Conservation (phyloP, 2,329 filamentous ascomycete genomes). For the Uncinocarpus reesii region DNA sequence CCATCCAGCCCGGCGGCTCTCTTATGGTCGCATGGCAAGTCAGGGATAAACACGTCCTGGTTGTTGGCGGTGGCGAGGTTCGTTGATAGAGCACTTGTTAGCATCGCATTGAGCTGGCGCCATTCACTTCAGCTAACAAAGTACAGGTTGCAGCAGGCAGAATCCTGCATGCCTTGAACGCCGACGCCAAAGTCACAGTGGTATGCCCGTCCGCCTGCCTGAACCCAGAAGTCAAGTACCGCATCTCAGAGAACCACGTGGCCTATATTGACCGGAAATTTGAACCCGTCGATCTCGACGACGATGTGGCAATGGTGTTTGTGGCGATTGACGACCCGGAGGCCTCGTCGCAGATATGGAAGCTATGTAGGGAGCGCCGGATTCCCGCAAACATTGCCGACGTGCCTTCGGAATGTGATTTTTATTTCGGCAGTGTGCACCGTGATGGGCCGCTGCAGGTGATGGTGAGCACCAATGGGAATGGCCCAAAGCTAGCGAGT, state of each 20-base stretch:
- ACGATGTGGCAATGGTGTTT: conserved; percentile 64
- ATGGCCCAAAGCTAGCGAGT: conserved; percentile 82
- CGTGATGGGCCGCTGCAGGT: conserved; percentile 91
- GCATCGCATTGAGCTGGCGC: background rate
- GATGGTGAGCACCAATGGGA: conserved; percentile 98
- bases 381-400: conserved; percentile 94
- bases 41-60: conserved; percentile 75
- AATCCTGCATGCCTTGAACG: conserved; percentile 87
- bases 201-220: conserved; percentile 70
- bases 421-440: conserved; percentile 95
- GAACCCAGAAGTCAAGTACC: conserved; percentile 77
- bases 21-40: conserved; percentile 95
- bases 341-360: conserved; percentile 85
- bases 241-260: conserved; percentile 64
- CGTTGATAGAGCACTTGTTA: conserved; percentile 22
- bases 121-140: background rate
- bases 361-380: conserved; percentile 72
- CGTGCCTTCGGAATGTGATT: conserved; percentile 92
- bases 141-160: conserved; percentile 83
- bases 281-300: conserved; percentile 73
- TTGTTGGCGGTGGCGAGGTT: conserved; percentile 92
- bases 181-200: conserved; percentile 81
- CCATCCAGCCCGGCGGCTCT: conserved; percentile 81
- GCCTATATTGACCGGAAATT: conserved; percentile 74
- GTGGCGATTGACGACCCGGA: conserved; percentile 87